A percentile compares a stretch with the other conserved stretches of the same genome.
These are phyloP conservation scores for Dioscorea cayenensis DNA, from an alignment of 116 monocot species.

Conservation along the genomic window DNA sequence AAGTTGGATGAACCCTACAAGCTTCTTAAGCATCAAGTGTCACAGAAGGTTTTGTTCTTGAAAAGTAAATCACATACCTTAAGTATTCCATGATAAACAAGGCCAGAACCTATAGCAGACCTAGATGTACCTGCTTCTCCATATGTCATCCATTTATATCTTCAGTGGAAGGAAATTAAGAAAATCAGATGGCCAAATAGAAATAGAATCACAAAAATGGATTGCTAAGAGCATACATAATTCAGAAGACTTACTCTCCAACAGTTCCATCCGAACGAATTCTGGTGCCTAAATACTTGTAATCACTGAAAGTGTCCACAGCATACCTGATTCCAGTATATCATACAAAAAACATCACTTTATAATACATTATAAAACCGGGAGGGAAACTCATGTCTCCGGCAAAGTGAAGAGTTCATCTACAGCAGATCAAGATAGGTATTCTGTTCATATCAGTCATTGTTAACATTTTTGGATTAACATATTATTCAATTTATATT, in stretches of 20 bases:
- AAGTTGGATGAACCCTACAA: no score
- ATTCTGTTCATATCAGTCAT: no score
- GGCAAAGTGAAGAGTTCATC: no score
- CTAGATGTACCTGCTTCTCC: slow-evolving; percentile 76
- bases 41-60: neutral
- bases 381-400: neutral
- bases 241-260: slow-evolving; percentile 66
- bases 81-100: slow-evolving; percentile 60
- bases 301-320: slow-evolving; percentile 64
- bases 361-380: neutral
- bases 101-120: slow-evolving; percentile 85
- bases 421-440: no score
- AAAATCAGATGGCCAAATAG: neutral
- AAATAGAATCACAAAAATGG: neutral
- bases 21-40: no score
- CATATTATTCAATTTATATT: neutral
- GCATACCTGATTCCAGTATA: slow-evolving; percentile 46
- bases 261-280: slow-evolving; percentile 79
- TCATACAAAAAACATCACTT: neutral
- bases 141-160: slow-evolving; percentile 99
- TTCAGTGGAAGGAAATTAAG: slow-evolving; percentile 10
- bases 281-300: slow-evolving; percentile 92
- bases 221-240: neutral
- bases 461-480: neutral
- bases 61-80: slow-evolving; percentile 41